A percentile compares a stretch with the other conserved stretches of the same genome.
phyloP scores from a whole-genome alignment of 441 rosid species.

The Erysimum pusillum region DNA sequence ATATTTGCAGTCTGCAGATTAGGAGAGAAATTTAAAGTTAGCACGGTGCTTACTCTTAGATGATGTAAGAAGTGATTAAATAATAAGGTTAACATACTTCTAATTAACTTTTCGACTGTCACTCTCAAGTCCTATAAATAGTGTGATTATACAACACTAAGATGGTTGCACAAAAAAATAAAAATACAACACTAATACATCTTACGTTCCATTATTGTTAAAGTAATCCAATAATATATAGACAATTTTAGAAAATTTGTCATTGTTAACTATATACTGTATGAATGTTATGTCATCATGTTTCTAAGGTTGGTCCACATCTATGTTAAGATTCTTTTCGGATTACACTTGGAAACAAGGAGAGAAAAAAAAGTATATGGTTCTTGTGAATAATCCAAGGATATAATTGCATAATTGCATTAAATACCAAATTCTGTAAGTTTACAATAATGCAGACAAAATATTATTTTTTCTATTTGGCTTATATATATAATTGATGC shows the following conservation, averaged over 20 bases:
- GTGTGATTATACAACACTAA: too few species aligned
- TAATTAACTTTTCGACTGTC: constrained; percentile 31
- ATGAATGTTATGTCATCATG: constrained; percentile 46
- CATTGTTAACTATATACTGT: constrained; percentile 44
- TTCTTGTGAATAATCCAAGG: constrained; percentile 51
- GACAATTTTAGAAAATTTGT: constrained; percentile 23
- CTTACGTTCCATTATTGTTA: constrained; percentile 39
- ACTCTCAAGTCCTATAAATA: constrained; percentile 39
- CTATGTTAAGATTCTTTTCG: constrained; percentile 50
- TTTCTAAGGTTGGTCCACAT: constrained; percentile 50
- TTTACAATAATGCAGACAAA: constrained; percentile 46
- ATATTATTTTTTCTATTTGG: constrained; percentile 48
- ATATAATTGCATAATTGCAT: constrained; percentile 43
- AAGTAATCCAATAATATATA: constrained; percentile 46
- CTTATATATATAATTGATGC: constrained; percentile 45
- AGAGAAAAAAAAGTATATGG: constrained; percentile 39
- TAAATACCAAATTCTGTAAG: constrained; percentile 39
- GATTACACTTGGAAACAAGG: constrained; percentile 45
- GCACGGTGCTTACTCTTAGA: constrained; percentile 13
- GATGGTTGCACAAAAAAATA: too few species aligned
- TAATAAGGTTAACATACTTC: constrained; percentile 31
- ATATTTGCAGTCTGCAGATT: neutral
- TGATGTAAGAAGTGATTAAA: constrained; percentile 30
- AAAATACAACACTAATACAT: constrained; percentile 43
- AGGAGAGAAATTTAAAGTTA: neutral